A percentile compares a stretch with the other conserved stretches of the same genome.
phyloP scores from a whole-genome alignment of 257 asterid species.

The Galeopsis tetrahit region DNA sequence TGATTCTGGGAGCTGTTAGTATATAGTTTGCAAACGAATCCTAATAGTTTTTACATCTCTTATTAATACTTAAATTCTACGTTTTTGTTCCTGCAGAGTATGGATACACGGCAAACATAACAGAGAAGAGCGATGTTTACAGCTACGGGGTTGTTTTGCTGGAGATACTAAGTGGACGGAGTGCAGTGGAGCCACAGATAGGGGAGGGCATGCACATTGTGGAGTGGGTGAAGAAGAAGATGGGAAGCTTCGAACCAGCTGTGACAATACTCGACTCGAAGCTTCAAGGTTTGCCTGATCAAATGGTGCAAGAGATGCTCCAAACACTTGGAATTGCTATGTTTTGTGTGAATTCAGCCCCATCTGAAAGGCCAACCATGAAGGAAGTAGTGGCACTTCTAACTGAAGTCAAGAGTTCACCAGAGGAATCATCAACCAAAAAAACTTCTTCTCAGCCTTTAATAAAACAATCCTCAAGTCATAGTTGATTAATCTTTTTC shows the following conservation, averaged over 20 bases:
- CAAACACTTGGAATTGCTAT: slow-evolving; percentile 94
- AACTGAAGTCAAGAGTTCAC: slow-evolving; percentile 86
- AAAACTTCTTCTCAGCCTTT: slow-evolving; percentile 84
- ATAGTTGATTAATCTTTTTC: slow-evolving; percentile 44
- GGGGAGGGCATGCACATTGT: slow-evolving; percentile 91
- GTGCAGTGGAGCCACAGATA: slow-evolving; percentile 77
- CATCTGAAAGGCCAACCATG: slow-evolving; percentile 90
- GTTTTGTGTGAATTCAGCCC: slow-evolving; percentile 91
- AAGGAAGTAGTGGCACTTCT: slow-evolving; percentile 95
- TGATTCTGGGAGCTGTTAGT: neutral
- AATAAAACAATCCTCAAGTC: slow-evolving; percentile 73
- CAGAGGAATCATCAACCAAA: slow-evolving; percentile 68
- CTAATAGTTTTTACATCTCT: neutral
- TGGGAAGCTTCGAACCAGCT: slow-evolving; percentile 97
- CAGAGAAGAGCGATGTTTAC: slow-evolving; percentile 94
- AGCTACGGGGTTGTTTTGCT: slow-evolving; percentile 92
- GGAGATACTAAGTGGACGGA: slow-evolving; percentile 82
- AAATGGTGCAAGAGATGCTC: slow-evolving; percentile 94
- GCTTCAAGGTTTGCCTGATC: slow-evolving; percentile 86
- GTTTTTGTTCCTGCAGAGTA: slow-evolving; percentile 65
- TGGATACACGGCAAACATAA: slow-evolving; percentile 81
- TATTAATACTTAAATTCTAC: neutral
- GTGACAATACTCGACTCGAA: slow-evolving; percentile 67
- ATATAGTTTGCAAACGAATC: too few relatives aligned
- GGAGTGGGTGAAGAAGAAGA: slow-evolving; percentile 95